Base-by-base conservation (phyloP, 2,329 filamentous ascomycete species). In the Calycina herbarum region DNA sequence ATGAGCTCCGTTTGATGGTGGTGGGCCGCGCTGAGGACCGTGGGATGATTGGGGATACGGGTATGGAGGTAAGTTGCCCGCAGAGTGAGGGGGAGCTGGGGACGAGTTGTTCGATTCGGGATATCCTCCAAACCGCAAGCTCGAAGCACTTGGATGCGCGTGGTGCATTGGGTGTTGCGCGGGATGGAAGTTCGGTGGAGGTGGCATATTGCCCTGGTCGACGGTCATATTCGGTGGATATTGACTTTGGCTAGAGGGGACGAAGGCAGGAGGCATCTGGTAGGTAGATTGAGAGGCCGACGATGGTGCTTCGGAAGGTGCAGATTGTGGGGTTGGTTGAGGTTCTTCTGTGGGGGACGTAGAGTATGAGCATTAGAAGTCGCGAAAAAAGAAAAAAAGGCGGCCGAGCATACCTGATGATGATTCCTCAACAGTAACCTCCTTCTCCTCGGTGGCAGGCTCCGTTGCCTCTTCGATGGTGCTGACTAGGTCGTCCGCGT, bases 61-160 rank as follows among this genome's bases (percentile, higher is more conserved):
- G 77, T 62, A 76, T 60, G 71, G 72, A 29, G 76, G 72, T 35
- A 78, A 70, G 69, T 82, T 78, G 7, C 79, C 79, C n/a, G 83
- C 80, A 15, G 81, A 81, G 57, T 76, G 79, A 62, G 83, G 84
- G 54, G 81, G 81, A 24, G 79, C 83, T 1, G 86, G 86, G 5
- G 86, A 89, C 0, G 86, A 84, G 62, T 80, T 82, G 71, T 84
- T 83, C 13, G 86, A 88, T 20, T 81, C 82, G 38, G 81, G 77
- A 67, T 85, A 83, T 6, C 79, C 79, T 40, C 84, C 84, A 71
- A 88, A 87, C 67, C 86, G 80, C 61, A 87, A 77, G 73, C 82
- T 86, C 45, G 83, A 80, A 66, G 82, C 82, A 73, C 83, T 87
- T 15, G 80, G 81, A 63, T 84, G 85, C 51, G 81, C 75, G 61